Evolutionary conservation across 73 alveolate species (phyloP).

Genomic region (Paramecium caudatum): DNA sequence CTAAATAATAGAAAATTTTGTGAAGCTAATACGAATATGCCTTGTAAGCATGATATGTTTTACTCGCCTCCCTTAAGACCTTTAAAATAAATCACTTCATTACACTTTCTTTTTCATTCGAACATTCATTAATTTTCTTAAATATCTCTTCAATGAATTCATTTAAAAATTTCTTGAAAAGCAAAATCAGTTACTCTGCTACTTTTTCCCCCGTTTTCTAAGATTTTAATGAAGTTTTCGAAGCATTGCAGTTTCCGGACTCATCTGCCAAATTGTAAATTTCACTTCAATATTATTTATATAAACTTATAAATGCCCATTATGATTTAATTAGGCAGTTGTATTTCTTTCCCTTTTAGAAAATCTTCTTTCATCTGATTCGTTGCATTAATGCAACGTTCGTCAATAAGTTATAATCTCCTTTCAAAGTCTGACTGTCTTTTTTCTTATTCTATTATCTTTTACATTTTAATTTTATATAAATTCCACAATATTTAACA

Average conservation of each 20-base stretch:
- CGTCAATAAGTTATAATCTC: background rate
- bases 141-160: constrained; percentile 20
- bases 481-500: no score
- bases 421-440: no score
- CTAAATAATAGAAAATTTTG: background rate
- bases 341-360: background rate
- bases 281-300: background rate
- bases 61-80: background rate
- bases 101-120: constrained; percentile 37
- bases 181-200: background rate
- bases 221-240: background rate
- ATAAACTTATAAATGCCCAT: constrained; percentile 11
- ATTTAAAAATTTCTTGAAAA: background rate
- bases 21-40: constrained; percentile 59
- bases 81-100: background rate
- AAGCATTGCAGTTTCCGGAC: background rate
- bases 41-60: constrained; percentile 5
- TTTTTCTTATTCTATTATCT: no score
- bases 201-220: background rate
- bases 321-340: background rate
- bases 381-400: background rate
- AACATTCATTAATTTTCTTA: background rate
- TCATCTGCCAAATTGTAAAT: background rate
- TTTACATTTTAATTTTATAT: no score
- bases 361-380: background rate